phyloP scores from a whole-genome alignment of 805 yeast genomes.

The Ogataea henricii region DNA sequence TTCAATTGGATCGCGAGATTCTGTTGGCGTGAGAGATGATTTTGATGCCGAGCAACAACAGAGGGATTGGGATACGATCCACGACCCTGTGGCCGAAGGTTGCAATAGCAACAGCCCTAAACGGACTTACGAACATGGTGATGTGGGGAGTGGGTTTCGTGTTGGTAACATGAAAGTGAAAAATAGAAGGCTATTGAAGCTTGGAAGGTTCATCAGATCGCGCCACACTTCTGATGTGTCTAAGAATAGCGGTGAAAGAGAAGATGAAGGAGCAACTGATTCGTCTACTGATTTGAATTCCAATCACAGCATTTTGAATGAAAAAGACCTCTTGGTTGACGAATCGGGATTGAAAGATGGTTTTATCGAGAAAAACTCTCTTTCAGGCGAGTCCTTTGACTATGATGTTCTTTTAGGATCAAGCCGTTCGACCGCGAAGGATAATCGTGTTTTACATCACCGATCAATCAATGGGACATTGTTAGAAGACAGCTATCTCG shows the following conservation, averaged over 20 bases:
- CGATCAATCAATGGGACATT: conserved; percentile 15
- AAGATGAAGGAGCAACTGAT: conserved; percentile 6
- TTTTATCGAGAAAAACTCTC: not conserved
- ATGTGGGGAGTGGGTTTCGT: not conserved
- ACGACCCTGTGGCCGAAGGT: not conserved
- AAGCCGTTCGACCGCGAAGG: not conserved
- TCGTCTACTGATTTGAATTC: conserved; percentile 14
- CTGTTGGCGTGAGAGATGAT: not conserved
- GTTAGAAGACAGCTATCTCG: conserved; percentile 30
- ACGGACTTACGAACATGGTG: not conserved
- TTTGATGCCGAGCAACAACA: not conserved
- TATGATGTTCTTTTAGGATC: not conserved
- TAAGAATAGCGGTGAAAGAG: conserved; percentile 6
- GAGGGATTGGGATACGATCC: not conserved
- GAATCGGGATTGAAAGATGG: not conserved
- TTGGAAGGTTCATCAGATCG: conserved; percentile 15
- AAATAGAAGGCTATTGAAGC: conserved; percentile 13
- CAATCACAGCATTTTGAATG: not conserved
- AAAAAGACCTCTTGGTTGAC: no score
- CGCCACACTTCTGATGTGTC: not conserved
- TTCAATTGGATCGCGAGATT: not conserved
- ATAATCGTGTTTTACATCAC: not conserved
- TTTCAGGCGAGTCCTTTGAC: not conserved
- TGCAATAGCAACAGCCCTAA: not conserved
- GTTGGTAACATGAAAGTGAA: not conserved